phyloP scores from a whole-genome alignment of 2,329 filamentous ascomycete genomes.

The Bipolaris bicolor region DNA sequence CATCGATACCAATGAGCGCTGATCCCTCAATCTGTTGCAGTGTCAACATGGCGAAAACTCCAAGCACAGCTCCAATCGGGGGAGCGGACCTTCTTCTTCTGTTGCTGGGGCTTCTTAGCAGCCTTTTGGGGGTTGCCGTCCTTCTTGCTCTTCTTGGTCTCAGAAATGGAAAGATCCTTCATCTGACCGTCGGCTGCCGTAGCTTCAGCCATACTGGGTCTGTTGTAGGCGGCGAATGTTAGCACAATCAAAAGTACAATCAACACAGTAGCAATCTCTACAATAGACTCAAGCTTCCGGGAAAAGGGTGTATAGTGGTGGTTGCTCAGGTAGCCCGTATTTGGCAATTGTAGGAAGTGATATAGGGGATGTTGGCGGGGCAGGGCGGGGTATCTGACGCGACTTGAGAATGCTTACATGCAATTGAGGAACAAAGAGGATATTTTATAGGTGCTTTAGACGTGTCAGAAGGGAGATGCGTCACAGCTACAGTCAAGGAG shows the following conservation, averaged over 20 bases:
- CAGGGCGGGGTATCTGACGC: slow-evolving; percentile 37
- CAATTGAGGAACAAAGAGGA: slow-evolving; percentile 3
- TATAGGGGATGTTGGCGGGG: slow-evolving; percentile 32
- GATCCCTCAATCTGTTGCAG: slow-evolving; percentile 60
- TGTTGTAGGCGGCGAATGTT: slow-evolving; percentile 9
- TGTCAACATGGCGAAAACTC: slow-evolving; percentile 24
- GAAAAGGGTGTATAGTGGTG: too few relatives aligned
- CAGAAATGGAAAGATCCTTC: slow-evolving; percentile 52
- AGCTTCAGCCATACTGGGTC: slow-evolving; percentile 42
- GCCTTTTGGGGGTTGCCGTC: slow-evolving; percentile 41
- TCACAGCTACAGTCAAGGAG: slow-evolving; percentile 14
- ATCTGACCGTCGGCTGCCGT: slow-evolving; percentile 51
- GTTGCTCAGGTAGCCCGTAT: background rate
- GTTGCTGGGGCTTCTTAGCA: slow-evolving; percentile 52
- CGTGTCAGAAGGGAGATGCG: slow-evolving; percentile 3
- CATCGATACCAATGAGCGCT: slow-evolving; percentile 83
- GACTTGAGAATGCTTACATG: slow-evolving; percentile 5
- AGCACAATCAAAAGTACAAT: slow-evolving; percentile 4
- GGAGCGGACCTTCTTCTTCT: slow-evolving; percentile 56
- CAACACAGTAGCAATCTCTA: background rate
- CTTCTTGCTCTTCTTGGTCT: slow-evolving; percentile 50
- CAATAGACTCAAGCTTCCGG: background rate
- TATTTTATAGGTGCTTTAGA: background rate
- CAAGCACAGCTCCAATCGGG: background rate
- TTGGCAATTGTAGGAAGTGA: background rate